Evolutionary conservation across 768 basidiomycete species (phyloP).

Genomic region (Dacryopinax primogenitus): DNA sequence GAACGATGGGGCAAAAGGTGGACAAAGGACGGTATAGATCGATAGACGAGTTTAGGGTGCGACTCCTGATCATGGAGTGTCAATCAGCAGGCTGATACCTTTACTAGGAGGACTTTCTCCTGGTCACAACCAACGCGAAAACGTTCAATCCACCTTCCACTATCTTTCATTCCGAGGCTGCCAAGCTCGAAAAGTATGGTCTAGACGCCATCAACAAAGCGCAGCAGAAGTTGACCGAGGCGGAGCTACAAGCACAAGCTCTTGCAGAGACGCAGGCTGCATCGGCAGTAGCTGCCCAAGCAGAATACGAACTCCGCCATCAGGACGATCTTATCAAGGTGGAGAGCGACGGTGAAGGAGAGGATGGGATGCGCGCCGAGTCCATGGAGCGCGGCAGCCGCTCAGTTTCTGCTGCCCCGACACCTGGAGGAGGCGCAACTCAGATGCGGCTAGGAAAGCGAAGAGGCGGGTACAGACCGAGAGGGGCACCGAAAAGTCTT

Average conservation of each 20-base stretch:
- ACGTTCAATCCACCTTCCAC: conserved; percentile 61
- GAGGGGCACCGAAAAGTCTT: conserved; percentile 23
- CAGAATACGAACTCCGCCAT: neutral
- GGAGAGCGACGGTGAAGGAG: neutral
- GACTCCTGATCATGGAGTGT: conserved; percentile 20
- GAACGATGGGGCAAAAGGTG: conserved; percentile 72
- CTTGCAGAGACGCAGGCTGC: neutral
- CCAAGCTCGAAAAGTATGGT: conserved; percentile 54
- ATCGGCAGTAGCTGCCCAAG: neutral
- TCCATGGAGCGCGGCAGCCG: neutral
- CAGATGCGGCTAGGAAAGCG: neutral
- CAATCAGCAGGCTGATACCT: neutral
- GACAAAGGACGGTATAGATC: conserved; percentile 62
- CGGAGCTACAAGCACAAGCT: conserved; percentile 35
- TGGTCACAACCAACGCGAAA: conserved; percentile 64
- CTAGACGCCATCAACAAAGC: conserved; percentile 63
- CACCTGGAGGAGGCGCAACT: neutral
- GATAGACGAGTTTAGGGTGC: conserved; percentile 63
- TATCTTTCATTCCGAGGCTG: conserved; percentile 63
- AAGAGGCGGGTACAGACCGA: neutral
- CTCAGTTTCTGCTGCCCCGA: neutral
- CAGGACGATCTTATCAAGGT: conserved; percentile 5
- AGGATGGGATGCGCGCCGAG: neutral
- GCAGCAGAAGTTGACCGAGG: conserved; percentile 43
- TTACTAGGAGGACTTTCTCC: conserved; percentile 49